Evolutionary conservation across 2,329 filamentous ascomycete genomes (phyloP).

Genomic region (Penicillium sp.): DNA sequence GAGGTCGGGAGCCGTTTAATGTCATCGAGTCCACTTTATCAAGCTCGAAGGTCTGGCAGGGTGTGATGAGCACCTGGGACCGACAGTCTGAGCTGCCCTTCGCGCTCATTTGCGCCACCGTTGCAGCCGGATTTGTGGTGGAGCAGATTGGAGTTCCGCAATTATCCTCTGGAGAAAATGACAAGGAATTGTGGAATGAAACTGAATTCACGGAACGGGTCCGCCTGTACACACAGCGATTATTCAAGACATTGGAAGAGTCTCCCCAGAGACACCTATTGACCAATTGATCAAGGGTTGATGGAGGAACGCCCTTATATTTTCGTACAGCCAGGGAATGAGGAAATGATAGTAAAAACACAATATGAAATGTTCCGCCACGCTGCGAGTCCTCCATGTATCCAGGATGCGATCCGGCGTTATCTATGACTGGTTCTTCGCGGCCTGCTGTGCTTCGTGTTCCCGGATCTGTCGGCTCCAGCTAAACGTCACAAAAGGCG

Average conservation of each 20-base stretch:
- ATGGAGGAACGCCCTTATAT: conserved; percentile 36
- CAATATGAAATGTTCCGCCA: conserved; percentile 24
- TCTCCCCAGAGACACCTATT: conserved; percentile 34
- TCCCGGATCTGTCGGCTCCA: conserved; percentile 69
- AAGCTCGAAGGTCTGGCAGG: conserved; percentile 53
- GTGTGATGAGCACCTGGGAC: conserved; percentile 43
- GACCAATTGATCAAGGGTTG: conserved; percentile 31
- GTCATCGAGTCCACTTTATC: conserved; percentile 29
- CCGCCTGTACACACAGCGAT: conserved; percentile 41
- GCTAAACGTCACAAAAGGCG: conserved; percentile 39
- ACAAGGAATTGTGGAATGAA: conserved; percentile 42
- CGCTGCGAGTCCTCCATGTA: conserved; percentile 22
- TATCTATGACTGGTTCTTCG: conserved; percentile 38
- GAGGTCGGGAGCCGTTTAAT: conserved; percentile 28
- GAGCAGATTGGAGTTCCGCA: conserved; percentile 83
- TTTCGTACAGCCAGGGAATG: conserved; percentile 35
- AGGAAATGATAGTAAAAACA: conserved; percentile 30
- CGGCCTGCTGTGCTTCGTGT: conserved; percentile 52
- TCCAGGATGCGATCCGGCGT: conserved; percentile 13
- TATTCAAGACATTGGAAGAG: conserved; percentile 38
- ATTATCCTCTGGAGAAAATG: conserved; percentile 28
- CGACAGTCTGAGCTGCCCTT: conserved; percentile 48
- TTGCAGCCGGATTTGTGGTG: conserved; percentile 87
- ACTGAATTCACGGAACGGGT: conserved; percentile 42
- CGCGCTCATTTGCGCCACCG: conserved; percentile 69